Evolutionary conservation across 371 early-diverging fungal genomes (phyloP).

Genomic region (Chytridium lagenaria): DNA sequence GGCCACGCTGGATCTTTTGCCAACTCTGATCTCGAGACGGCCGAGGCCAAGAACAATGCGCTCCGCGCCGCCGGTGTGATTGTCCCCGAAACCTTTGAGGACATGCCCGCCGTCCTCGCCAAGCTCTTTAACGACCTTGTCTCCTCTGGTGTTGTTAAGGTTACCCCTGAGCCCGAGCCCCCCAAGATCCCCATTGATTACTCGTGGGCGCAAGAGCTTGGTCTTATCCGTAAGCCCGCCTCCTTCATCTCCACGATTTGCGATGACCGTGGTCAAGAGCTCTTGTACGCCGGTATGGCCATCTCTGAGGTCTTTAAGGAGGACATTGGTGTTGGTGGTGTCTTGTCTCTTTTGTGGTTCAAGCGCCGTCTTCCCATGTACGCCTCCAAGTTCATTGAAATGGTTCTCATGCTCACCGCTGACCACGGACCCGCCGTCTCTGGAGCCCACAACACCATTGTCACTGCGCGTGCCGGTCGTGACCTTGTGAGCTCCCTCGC

Average conservation of each 20-base stretch:
- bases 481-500: slow-evolving; percentile 94
- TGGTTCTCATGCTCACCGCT: slow-evolving; percentile 98
- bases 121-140: slow-evolving; percentile 81
- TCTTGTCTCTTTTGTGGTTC: slow-evolving; percentile 96
- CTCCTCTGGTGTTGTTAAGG: slow-evolving; percentile 71
- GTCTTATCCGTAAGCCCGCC: slow-evolving; percentile 98
- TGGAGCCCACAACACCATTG: slow-evolving; percentile 97
- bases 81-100: slow-evolving; percentile 96
- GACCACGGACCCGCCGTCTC: slow-evolving; percentile 97
- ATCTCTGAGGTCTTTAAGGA: slow-evolving; percentile 97
- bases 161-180: slow-evolving; percentile 85
- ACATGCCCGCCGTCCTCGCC: slow-evolving; percentile 82
- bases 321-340: slow-evolving; percentile 97
- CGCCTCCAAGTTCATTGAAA: slow-evolving; percentile 96
- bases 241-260: slow-evolving; percentile 97
- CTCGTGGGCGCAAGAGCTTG: slow-evolving; percentile 98
- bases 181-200: slow-evolving; percentile 99
- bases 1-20: slow-evolving; percentile 98
- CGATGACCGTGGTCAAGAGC: slow-evolving; percentile 98
- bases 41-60: slow-evolving; percentile 94
- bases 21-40: slow-evolving; percentile 94
- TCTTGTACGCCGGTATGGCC: slow-evolving; percentile 97
- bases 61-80: slow-evolving; percentile 87
- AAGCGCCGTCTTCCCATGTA: slow-evolving; percentile 94
- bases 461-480: slow-evolving; percentile 98